Base-by-base conservation (phyloP, 192 early-diverging fungal species). In the Entomortierella chlamydospora region DNA sequence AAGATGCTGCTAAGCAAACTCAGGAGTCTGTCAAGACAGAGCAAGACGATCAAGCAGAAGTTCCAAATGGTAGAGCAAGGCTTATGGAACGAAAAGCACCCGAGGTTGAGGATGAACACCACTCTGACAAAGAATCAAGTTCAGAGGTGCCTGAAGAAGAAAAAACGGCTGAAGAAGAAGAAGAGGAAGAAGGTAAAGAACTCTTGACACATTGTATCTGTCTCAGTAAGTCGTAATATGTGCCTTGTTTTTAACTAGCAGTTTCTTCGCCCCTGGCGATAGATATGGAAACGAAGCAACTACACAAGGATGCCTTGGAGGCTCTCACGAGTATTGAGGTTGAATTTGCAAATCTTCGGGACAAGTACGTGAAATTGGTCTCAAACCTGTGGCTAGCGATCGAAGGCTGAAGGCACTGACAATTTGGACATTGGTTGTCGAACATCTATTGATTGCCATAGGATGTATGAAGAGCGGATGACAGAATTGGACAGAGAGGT, bases 391-490 rank as follows among this genome's bases (percentile, higher is more conserved):
- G n/a, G n/a, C n/a, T n/a, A n/a, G n/a, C n/a, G n/a, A n/a, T n/a
- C n/a, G n/a, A n/a, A n/a, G n/a, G n/a, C n/a, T n/a, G n/a, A n/a
- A n/a, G n/a, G n/a, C n/a, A n/a, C n/a, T n/a, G n/a, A n/a, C n/a
- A n/a, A n/a, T n/a, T n/a, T n/a, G n/a, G n/a, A n/a, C n/a, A n/a
- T n/a, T n/a, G n/a, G n/a, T n/a, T n/a, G n/a, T n/a, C n/a, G n/a
- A n/a, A n/a, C n/a, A n/a, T n/a, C n/a, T n/a, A n/a, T n/a, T n/a
- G n/a, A n/a, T n/a, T n/a, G n/a, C n/a, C n/a, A 45, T 79, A 88
- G 87, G 57, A 82, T 89, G 81, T 89, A 89, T 41, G 69, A 89
- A 33, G 87, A 89, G 61, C 87, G 83, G 23, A 83, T 87, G 84
- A 51, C 53, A 2, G 87, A 87, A 47, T 50, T 89, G 17, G 83